These are phyloP conservation scores for Leccinum solheimii DNA, from an alignment of 1,284 basidiomycete species.

Conservation along the genomic window DNA sequence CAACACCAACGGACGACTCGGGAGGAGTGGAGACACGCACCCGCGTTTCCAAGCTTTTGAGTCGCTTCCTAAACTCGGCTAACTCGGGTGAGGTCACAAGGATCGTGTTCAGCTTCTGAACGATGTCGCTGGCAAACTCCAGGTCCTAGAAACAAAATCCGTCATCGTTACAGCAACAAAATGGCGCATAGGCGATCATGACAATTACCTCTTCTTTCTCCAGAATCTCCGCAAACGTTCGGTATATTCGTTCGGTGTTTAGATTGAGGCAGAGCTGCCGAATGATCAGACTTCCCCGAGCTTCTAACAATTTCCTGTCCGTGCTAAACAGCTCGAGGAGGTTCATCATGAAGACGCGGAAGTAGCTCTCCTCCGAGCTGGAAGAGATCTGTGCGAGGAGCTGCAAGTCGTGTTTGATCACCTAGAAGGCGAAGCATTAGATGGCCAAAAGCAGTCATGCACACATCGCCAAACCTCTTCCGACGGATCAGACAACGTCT, in stretches of 20 bases:
- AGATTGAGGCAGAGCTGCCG: conserved; percentile 93
- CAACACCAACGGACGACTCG: conserved; percentile 8
- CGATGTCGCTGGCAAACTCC: conserved; percentile 96
- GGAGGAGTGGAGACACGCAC: conserved; percentile 43
- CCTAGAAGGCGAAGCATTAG: conserved; percentile 42
- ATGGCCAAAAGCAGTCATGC: background rate
- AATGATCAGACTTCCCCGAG: conserved; percentile 93
- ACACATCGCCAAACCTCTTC: conserved; percentile 67
- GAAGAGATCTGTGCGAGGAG: conserved; percentile 96
- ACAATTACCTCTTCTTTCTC: conserved; percentile 89
- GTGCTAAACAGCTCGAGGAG: conserved; percentile 94
- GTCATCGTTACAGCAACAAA: conserved; percentile 3
- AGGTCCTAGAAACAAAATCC: conserved; percentile 61
- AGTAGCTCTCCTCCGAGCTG: conserved; percentile 92
- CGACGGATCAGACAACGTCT: conserved; percentile 94
- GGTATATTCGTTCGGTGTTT: conserved; percentile 94
- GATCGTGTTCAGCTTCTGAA: conserved; percentile 96
- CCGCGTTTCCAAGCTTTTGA: conserved; percentile 94
- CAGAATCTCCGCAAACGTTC: conserved; percentile 94
- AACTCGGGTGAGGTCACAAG: conserved; percentile 96
- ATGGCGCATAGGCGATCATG: background rate
- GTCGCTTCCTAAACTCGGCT: conserved; percentile 86
- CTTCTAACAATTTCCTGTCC: conserved; percentile 87
- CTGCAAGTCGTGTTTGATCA: conserved; percentile 95
- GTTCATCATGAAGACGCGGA: conserved; percentile 94